Base-by-base conservation (phyloP, 331 rosid genomes). In the Quercus lobata region DNA sequence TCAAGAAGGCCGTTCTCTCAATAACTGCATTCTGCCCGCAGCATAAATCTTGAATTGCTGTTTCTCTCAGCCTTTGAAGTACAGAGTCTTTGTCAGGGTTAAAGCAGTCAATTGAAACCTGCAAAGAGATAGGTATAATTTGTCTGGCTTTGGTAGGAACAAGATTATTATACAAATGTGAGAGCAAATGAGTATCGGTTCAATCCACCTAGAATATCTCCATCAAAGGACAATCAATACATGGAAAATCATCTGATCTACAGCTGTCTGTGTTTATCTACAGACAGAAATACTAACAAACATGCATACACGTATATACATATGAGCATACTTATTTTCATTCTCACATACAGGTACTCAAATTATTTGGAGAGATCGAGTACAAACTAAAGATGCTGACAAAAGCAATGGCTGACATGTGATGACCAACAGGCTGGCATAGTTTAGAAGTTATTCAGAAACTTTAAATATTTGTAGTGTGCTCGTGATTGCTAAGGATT, bases 61-160 rank as follows among this genome's bases (percentile, higher is more conserved):
- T 83, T 63, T 93, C 96, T 79, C 91, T 87, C 74, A 95, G 87
- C 88, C 87, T 90, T 80, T 91, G 92, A 83, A 93, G 85, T 78
- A 90, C 77, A 22, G 75, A 76, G 10, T 91, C 95, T 72, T 88
- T 86, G 58, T 91, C 92, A 17, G 89, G 89, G 73, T 79, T 75
- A 79, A 81, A 81, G 81, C 89, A 80, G 72, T 93, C 93, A 17
- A 87, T 77, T 54, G 92, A 82, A 80, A 77, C 96, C 99, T 95
- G 90, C 77, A 60, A 53, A 37, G 75, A 11, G 1, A 77, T 55
- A 78, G 60, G 63, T 29, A 78, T 16, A 57, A 70, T 24, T 5
- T 62, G 21, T 7, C 17, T 56, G 66, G 14, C 62, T 35, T 74
- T 78, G 6, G 12, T 77, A 15, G 27, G 49, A 76, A 74, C 17